Evolutionary conservation across 306 rosid species (phyloP).

Genomic region (Ammopiptanthus mongolicus): DNA sequence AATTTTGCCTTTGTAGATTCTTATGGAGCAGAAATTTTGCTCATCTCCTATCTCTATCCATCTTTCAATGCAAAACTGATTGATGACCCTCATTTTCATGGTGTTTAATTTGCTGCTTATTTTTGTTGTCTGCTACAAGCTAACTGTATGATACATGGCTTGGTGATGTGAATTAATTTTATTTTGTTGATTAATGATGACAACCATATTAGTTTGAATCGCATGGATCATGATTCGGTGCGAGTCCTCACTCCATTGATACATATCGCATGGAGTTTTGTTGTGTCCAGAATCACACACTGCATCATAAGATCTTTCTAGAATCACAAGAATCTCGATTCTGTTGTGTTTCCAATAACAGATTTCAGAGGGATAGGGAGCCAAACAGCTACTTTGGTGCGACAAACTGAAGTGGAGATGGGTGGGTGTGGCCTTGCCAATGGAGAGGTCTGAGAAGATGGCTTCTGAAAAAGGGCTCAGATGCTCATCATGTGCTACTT

Average conservation of each 20-base stretch:
- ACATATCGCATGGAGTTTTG: not conserved
- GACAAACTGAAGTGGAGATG: not conserved
- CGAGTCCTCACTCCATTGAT: not conserved
- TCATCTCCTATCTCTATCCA: not conserved
- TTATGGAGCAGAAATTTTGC: not conserved
- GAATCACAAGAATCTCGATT: not conserved
- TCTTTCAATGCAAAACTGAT: not conserved
- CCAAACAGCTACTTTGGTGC: not conserved
- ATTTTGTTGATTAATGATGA: not conserved
- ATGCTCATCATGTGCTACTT: no score
- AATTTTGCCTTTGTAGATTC: not conserved
- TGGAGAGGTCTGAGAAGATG: not conserved
- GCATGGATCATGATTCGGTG: not conserved
- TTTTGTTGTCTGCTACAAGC: not conserved
- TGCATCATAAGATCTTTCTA: not conserved
- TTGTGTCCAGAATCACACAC: not conserved
- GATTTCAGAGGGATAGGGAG: not conserved
- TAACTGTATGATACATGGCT: not conserved
- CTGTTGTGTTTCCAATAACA: not conserved
- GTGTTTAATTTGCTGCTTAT: not conserved
- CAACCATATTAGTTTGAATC: not conserved
- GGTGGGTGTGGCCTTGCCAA: not conserved
- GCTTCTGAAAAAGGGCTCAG: not conserved
- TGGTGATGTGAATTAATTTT: not conserved
- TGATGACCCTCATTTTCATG: not conserved